phyloP scores from a whole-genome alignment of 192 early-diverging fungal species.

The Chytriomyces hyalinus region DNA sequence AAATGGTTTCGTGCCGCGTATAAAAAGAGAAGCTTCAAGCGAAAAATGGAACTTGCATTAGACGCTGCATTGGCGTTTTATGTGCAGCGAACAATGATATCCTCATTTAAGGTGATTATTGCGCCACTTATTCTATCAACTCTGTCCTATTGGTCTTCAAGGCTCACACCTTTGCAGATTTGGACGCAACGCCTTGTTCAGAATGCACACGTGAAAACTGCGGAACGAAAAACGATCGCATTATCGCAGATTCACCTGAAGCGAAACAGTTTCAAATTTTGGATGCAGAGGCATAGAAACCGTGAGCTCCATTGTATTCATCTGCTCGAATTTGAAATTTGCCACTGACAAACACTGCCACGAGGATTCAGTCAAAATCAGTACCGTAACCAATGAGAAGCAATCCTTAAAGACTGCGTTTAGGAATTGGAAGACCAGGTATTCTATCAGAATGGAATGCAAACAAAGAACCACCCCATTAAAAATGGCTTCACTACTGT shows the following conservation, averaged over 20 bases:
- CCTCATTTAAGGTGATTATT: neutral
- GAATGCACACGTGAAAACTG: neutral
- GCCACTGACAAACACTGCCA: neutral
- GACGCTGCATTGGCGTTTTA: neutral
- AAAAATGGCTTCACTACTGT: neutral
- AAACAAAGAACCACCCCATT: neutral
- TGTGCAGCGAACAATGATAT: neutral
- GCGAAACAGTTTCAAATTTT: neutral
- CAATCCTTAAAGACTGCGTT: neutral
- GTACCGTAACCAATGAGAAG: neutral
- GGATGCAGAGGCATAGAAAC: neutral
- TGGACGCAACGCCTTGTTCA: neutral
- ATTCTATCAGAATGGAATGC: neutral
- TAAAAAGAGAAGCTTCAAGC: neutral
- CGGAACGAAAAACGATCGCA: neutral
- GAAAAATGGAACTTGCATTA: neutral
- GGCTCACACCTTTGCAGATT: neutral
- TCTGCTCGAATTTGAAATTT: neutral
- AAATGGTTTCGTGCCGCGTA: constrained; percentile 5
- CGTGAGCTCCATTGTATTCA: neutral
- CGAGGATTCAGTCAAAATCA: neutral
- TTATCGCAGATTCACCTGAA: neutral
- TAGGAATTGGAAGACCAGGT: neutral
- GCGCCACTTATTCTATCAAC: neutral
- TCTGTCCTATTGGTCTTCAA: neutral